Conservation (phyloP, 1,284 basidiomycete species). For the Microbotryum scabiosae region DNA sequence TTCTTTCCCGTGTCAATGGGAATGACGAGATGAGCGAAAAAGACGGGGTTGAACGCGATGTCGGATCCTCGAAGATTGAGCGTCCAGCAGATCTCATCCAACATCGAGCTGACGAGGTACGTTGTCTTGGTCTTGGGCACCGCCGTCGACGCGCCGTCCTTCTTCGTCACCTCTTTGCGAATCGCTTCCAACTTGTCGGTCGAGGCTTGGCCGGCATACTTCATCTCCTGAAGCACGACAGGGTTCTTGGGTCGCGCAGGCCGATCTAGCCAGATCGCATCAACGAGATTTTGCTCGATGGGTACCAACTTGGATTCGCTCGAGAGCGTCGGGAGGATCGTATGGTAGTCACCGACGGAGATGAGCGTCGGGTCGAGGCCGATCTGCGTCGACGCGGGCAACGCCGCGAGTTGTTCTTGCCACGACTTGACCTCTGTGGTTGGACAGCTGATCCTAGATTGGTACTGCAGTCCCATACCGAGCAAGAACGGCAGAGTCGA, state of each 20-base stretch:
- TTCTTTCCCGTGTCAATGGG: conserved; percentile 52
- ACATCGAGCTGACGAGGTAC: conserved; percentile 58
- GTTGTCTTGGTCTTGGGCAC: conserved; percentile 16
- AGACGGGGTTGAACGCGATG: conserved; percentile 80
- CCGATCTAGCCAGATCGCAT: conserved; percentile 67
- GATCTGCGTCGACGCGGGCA: conserved; percentile 47
- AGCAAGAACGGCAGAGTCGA: too few species aligned
- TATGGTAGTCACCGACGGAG: conserved; percentile 34
- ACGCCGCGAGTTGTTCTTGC: conserved; percentile 21
- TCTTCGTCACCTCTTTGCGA: conserved; percentile 57
- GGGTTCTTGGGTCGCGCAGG: conserved; percentile 62
- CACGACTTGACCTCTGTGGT: conserved; percentile 15
- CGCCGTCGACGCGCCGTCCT: conserved; percentile 53
- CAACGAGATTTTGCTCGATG: conserved; percentile 65
- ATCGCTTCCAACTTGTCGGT: conserved; percentile 59
- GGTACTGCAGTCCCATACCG: too few species aligned
- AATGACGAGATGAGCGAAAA: conserved; percentile 84
- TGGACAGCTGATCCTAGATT: too few species aligned
- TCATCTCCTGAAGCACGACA: conserved; percentile 61
- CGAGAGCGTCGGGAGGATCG: conserved; percentile 49
- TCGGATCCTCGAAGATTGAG: conserved; percentile 90
- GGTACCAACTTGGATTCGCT: conserved; percentile 56
- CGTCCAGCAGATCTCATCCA: conserved; percentile 65
- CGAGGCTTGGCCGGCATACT: conserved; percentile 61
- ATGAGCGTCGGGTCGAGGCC: conserved; percentile 76